These are phyloP conservation scores for Purshia tridentata DNA, from an alignment of 306 rosid species.

Conservation along the genomic window DNA sequence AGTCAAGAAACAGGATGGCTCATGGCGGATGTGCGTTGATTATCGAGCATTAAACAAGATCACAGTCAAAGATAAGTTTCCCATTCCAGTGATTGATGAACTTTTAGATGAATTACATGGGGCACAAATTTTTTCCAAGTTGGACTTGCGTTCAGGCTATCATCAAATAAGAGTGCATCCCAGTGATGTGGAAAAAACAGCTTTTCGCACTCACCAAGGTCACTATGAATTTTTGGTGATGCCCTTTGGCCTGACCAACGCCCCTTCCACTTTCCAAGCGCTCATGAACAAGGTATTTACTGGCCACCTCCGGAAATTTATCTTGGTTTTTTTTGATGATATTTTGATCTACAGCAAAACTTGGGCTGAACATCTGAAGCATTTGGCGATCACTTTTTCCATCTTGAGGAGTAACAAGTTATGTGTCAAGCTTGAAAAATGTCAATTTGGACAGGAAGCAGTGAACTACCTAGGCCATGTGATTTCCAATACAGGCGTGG, in stretches of 20 bases:
- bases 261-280: neutral
- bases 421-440: neutral
- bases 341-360: neutral
- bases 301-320: neutral
- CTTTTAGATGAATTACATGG: neutral
- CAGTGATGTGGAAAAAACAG: neutral
- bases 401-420: too few relatives aligned
- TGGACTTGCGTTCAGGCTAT: neutral
- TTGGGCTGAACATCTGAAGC: neutral
- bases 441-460: neutral
- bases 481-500: neutral
- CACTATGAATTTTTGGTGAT: too few relatives aligned
- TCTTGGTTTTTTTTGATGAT: too few relatives aligned
- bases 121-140: neutral
- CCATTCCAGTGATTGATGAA: too few relatives aligned
- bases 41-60: neutral
- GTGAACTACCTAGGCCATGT: neutral
- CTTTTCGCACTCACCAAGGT: neutral
- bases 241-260: too few relatives aligned
- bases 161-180: neutral
- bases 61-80: constrained; percentile 1
- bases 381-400: too few relatives aligned
- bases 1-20: neutral
- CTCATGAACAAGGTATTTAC: neutral
- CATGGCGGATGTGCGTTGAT: too few relatives aligned